Percentiles rank a stretch among this genome's conserved stretches.
Evolutionary conservation across 2,329 filamentous ascomycete species (phyloP).

Genomic region (Sclerotinia minor): DNA sequence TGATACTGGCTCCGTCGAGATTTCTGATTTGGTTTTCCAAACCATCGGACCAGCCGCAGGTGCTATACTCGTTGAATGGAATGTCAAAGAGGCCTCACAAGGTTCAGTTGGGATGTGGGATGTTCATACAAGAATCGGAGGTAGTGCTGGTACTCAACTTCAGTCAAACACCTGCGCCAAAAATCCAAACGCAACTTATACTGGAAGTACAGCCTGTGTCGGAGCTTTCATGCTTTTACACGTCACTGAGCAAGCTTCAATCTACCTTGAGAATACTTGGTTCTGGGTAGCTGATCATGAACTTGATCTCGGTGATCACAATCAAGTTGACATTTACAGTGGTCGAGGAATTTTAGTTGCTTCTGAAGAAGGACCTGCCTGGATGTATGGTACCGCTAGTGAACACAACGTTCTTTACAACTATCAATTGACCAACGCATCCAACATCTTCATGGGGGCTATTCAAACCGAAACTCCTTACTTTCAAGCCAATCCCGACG

Average conservation of each 20-base stretch:
- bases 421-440: constrained; percentile 78
- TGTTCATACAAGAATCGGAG: constrained; percentile 91
- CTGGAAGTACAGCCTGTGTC: constrained; percentile 65
- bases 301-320: constrained; percentile 70
- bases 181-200: constrained; percentile 63
- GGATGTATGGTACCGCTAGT: constrained; percentile 76
- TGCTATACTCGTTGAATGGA: constrained; percentile 90
- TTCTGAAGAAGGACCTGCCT: constrained; percentile 69
- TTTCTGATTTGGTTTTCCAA: constrained; percentile 82
- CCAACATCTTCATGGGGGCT: constrained; percentile 76
- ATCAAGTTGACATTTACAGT: constrained; percentile 85
- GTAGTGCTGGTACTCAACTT: constrained; percentile 78
- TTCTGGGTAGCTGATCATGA: constrained; percentile 91
- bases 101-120: constrained; percentile 87
- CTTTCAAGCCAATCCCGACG: constrained; percentile 80
- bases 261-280: constrained; percentile 88
- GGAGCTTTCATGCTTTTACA: constrained; percentile 73
- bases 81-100: constrained; percentile 66
- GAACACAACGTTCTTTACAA: constrained; percentile 73
- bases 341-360: constrained; percentile 73
- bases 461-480: constrained; percentile 91
- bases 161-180: constrained; percentile 76
- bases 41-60: constrained; percentile 78
- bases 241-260: constrained; percentile 60
- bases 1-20: constrained; percentile 78